Conservation (phyloP, 208 protist species). For the Acanthamoeba divionensis region DNA sequence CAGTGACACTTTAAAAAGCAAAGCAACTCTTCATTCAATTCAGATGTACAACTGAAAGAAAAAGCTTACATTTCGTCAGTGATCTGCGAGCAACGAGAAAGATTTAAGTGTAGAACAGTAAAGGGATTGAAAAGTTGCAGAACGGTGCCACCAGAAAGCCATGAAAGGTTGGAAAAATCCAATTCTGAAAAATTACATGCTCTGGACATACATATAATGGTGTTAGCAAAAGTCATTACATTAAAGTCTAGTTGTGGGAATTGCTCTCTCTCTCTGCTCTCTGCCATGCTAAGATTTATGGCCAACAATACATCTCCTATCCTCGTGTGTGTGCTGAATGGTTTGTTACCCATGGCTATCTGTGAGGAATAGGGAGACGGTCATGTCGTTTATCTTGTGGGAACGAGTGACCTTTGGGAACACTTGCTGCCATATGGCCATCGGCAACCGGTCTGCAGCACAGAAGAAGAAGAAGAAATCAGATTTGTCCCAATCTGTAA, state of each 20-base stretch:
- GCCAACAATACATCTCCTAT: no score
- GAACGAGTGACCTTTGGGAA: slow-evolving; percentile 1
- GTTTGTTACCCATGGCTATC: no score
- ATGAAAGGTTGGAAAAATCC: not conserved
- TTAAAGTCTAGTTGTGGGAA: no score
- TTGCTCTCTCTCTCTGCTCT: no score
- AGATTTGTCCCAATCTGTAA: no score
- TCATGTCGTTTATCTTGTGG: slow-evolving; percentile 15
- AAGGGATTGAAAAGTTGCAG: slow-evolving; percentile 17
- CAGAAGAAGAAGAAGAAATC: no score
- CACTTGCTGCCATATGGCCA: not conserved
- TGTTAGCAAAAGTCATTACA: no score
- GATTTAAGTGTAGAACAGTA: not conserved
- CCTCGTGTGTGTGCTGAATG: no score
- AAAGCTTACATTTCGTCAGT: slow-evolving; percentile 4
- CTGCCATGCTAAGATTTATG: no score
- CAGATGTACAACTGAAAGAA: no score
- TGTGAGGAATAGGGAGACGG: slow-evolving; percentile 23
- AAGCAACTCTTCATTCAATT: no score
- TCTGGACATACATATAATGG: not conserved
- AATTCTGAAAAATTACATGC: not conserved
- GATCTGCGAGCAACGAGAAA: slow-evolving; percentile 1
- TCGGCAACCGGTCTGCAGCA: not conserved
- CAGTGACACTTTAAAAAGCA: no score
- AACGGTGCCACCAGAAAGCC: not conserved